Conservation (phyloP, 306 rosid species). For the Quercus variabilis region DNA sequence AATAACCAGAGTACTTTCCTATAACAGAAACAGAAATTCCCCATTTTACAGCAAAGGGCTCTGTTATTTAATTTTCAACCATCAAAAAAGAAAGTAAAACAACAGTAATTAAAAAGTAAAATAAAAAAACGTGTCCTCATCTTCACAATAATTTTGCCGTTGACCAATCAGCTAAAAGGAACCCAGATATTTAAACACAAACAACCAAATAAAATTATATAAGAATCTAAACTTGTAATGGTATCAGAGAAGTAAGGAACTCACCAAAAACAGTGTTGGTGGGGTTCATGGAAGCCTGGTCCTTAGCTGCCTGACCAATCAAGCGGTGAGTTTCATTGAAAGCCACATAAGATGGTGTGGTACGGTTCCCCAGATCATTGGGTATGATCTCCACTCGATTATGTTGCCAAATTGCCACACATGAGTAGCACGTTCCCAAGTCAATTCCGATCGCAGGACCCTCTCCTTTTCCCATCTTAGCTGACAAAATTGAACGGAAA, state of each 20-base stretch:
- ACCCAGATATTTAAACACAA: background rate
- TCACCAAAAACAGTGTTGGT: conserved; percentile 49
- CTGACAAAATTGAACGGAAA: background rate
- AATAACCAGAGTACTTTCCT: too few relatives aligned
- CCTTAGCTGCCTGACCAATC: conserved; percentile 46
- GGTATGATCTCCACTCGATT: conserved; percentile 56
- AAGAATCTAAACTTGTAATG: background rate
- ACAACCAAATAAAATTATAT: background rate
- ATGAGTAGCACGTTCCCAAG: conserved; percentile 45
- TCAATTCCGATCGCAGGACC: conserved; percentile 55
- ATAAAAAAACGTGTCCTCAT: too few relatives aligned
- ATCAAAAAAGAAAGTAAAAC: too few relatives aligned
- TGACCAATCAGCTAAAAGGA: too few relatives aligned
- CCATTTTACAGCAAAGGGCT: too few relatives aligned
- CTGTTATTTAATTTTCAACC: too few relatives aligned
- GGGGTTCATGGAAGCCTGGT: conserved; percentile 48
- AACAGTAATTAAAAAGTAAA: too few relatives aligned
- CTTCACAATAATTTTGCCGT: too few relatives aligned
- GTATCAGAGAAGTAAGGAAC: background rate
- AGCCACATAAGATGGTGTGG: conserved; percentile 51
- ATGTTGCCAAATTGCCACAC: conserved; percentile 47
- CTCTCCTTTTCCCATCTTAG: conserved; percentile 38
- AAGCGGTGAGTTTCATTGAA: conserved; percentile 48
- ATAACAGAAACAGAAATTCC: too few relatives aligned
- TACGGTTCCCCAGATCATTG: conserved; percentile 48